Evolutionary conservation across 169 alveolate genomes (phyloP).

Genomic region (Babesia microti): DNA sequence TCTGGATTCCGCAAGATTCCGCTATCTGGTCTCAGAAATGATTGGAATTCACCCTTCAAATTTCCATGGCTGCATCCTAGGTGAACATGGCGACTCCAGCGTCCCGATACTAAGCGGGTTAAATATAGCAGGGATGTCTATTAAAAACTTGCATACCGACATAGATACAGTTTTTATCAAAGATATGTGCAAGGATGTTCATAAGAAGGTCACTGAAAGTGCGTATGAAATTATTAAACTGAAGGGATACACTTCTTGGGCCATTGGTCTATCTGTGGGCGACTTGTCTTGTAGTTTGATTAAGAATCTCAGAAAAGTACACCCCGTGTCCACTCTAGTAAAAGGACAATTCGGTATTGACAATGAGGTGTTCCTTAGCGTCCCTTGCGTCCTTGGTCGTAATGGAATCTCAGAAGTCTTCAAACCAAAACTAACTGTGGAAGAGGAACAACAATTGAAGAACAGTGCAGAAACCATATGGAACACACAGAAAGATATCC

Average conservation of each 20-base stretch:
- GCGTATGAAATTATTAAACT: slow-evolving; percentile 29
- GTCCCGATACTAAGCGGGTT: slow-evolving; percentile 59
- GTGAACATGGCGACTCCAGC: slow-evolving; percentile 80
- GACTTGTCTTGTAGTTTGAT: slow-evolving; percentile 52
- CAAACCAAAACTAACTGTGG: slow-evolving; percentile 47
- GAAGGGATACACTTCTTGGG: slow-evolving; percentile 39
- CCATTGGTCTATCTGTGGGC: slow-evolving; percentile 59
- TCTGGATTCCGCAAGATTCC: slow-evolving; percentile 69
- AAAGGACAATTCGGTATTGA: slow-evolving; percentile 70
- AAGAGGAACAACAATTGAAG: slow-evolving; percentile 54
- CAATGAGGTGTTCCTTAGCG: slow-evolving; percentile 64
- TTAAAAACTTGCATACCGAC: slow-evolving; percentile 32
- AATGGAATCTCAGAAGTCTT: slow-evolving; percentile 69
- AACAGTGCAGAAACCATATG: no score
- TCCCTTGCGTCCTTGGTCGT: slow-evolving; percentile 71
- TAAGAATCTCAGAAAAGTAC: slow-evolving; percentile 57
- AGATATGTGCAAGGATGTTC: slow-evolving; percentile 20
- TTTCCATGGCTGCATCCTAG: slow-evolving; percentile 64
- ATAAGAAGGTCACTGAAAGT: slow-evolving; percentile 18
- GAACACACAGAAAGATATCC: no score
- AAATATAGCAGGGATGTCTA: slow-evolving; percentile 63
- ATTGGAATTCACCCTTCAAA: slow-evolving; percentile 59
- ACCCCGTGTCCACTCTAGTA: slow-evolving; percentile 67
- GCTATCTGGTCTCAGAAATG: slow-evolving; percentile 54
- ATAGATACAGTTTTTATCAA: slow-evolving; percentile 22